These are phyloP conservation scores for Lentinula novae-zelandiae DNA, from an alignment of 1,284 basidiomycete genomes.

Conservation along the genomic window DNA sequence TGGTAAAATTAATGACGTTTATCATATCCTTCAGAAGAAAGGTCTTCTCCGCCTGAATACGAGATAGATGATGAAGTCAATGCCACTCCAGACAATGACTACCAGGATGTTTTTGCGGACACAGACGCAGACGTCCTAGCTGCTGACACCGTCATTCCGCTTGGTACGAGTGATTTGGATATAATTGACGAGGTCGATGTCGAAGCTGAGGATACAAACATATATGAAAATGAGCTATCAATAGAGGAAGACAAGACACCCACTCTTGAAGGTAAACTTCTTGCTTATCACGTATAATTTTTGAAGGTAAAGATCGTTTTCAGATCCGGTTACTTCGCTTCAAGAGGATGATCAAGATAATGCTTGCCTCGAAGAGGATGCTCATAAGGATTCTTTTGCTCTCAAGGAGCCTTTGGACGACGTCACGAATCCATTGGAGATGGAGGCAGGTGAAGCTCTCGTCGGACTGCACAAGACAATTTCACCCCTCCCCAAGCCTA, in stretches of 20 bases:
- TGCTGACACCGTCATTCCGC: not conserved
- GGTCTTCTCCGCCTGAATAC: slow-evolving; percentile 4
- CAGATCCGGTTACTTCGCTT: not conserved
- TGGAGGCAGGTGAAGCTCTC: not conserved
- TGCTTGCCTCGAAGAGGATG: not conserved
- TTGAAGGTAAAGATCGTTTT: not conserved
- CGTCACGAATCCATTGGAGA: not conserved
- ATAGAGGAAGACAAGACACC: not conserved
- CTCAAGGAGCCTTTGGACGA: not conserved
- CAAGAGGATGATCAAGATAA: not conserved
- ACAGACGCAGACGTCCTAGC: not conserved
- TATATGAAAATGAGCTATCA: not conserved
- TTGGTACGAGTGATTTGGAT: slow-evolving; percentile 5
- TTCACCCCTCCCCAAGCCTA: not conserved
- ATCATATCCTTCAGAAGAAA: not conserved
- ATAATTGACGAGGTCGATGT: slow-evolving; percentile 8
- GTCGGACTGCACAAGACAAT: not conserved
- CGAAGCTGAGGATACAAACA: not conserved
- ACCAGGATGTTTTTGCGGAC: not conserved
- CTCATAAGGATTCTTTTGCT: not conserved
- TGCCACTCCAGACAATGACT: not conserved
- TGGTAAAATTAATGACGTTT: no score
- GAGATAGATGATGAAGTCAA: not conserved
- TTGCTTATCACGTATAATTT: not conserved
- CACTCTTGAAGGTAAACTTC: not conserved